Percentiles rank a stretch among this genome's conserved stretches.
Evolutionary conservation across 345 rosid species (phyloP).

Genomic region (Excoecaria agallocha): DNA sequence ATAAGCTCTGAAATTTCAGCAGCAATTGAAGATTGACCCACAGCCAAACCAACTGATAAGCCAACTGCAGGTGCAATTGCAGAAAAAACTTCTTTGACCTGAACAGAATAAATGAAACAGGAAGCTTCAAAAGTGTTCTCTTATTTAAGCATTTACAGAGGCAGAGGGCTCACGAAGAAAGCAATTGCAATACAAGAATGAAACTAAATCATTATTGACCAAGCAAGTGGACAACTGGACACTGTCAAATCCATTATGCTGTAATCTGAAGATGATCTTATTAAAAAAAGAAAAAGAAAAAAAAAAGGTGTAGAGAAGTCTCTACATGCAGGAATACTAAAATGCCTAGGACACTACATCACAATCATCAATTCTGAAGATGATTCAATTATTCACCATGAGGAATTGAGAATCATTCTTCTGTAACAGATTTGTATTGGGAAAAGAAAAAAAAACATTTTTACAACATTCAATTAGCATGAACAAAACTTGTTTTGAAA

Average conservation of each 20-base stretch:
- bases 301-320: background rate
- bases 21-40: slow-evolving; percentile 88
- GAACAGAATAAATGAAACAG: slow-evolving; percentile 17
- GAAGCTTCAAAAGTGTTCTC: background rate
- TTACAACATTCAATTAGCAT: background rate
- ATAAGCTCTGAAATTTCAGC: slow-evolving; percentile 79
- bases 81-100: slow-evolving; percentile 91
- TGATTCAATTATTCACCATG: background rate
- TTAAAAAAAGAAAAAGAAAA: background rate
- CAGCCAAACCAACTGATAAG: slow-evolving; percentile 90
- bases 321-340: background rate
- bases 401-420: slow-evolving; percentile 7
- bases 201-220: too few species aligned
- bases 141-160: background rate
- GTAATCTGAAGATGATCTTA: background rate
- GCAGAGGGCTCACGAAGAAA: background rate
- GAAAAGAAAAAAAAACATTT: background rate
- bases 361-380: background rate
- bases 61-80: slow-evolving; percentile 91
- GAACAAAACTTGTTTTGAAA: background rate
- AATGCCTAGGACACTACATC: background rate
- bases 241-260: background rate
- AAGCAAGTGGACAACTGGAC: background rate
- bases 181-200: too few species aligned
- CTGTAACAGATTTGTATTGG: background rate